Evolutionary conservation across 2,329 filamentous ascomycete species (phyloP), one percentile per base, ranked within the genome.

Genomic region (Leptographium wingfieldii): DNA sequence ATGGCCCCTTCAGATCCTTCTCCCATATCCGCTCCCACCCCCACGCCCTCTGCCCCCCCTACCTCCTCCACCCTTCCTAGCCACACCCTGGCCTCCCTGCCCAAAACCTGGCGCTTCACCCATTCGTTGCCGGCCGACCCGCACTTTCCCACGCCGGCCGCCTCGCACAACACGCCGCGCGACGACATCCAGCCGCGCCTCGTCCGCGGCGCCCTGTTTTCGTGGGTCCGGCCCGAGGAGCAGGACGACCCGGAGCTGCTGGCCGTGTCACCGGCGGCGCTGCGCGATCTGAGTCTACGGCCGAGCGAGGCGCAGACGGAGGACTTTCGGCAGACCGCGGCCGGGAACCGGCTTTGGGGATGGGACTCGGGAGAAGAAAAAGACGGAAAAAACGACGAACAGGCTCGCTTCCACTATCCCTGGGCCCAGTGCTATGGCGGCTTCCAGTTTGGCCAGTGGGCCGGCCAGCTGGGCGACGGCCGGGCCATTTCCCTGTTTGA

Each of bases 401-500:
- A 12, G 12, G 4, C 38, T 35, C 53, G 83, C 61, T 87, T 88
- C 25, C 84, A 94, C 52, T 99, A 99, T 70, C 92, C 94, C 0
- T 99, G 94, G 94, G 92, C 94, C 38, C 94, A 99, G 74, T 97
- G 94, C 74, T 99, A 99, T 71, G 94, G 94, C 60, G 92, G 92
- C 60, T 84, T 81, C 68, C 80, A 85, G 69, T 84, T 86, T 69
- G 94, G 94, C 6, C 84, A 88, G 65, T 99, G 92, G 92, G 94
- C 94, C 3, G 92, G 94, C 6, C 94, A 99, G 72, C 82, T 99
- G 1, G 94, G 94, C 51, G 94, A 99, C 69, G 94, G 94, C 46
- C 82, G 94, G 59, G 94, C 92, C 35, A 97, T 99, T 66, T 95
- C 90, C 43, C 78, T 99, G 1, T 97, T 97, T 68, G 94, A 99